Conservation (phyloP, 441 rosid species). For the Populus hybrid region DNA sequence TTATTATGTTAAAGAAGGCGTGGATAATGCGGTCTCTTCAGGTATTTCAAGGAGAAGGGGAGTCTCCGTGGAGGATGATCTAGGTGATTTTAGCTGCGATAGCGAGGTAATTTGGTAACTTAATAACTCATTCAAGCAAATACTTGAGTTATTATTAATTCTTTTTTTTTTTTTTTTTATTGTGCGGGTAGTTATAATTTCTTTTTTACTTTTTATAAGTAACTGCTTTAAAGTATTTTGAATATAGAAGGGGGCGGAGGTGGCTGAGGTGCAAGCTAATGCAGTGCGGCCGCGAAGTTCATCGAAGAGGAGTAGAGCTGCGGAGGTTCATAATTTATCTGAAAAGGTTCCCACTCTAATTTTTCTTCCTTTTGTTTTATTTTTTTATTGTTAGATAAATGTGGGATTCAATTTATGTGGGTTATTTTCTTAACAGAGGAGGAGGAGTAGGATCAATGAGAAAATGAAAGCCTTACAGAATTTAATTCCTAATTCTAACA, state of each 20-base stretch:
- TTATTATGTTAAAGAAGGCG: constrained; percentile 25
- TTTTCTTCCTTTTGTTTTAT: background rate
- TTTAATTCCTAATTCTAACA: constrained; percentile 85
- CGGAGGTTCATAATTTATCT: constrained; percentile 84
- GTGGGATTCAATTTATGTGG: background rate
- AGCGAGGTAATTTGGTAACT: constrained; percentile 32
- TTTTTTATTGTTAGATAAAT: background rate
- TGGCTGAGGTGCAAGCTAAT: constrained; percentile 24
- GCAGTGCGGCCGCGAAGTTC: constrained; percentile 40
- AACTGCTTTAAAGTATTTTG: background rate
- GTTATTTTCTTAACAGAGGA: constrained; percentile 43
- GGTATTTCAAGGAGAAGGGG: constrained; percentile 20
- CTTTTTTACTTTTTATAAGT: background rate
- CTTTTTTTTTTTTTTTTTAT: background rate
- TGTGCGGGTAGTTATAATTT: background rate
- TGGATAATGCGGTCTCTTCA: constrained; percentile 16
- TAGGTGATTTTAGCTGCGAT: constrained; percentile 38
- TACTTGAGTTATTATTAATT: background rate
- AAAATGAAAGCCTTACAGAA: constrained; percentile 94
- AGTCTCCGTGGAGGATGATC: constrained; percentile 24
- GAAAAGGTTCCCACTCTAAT: constrained; percentile 36
- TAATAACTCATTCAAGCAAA: background rate
- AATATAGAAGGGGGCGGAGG: constrained; percentile 38
- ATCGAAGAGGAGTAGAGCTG: constrained; percentile 73
- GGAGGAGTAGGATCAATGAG: constrained; percentile 92